Conservation (phyloP, 2,329 filamentous ascomycete genomes). For the Aureobasidium sp. region DNA sequence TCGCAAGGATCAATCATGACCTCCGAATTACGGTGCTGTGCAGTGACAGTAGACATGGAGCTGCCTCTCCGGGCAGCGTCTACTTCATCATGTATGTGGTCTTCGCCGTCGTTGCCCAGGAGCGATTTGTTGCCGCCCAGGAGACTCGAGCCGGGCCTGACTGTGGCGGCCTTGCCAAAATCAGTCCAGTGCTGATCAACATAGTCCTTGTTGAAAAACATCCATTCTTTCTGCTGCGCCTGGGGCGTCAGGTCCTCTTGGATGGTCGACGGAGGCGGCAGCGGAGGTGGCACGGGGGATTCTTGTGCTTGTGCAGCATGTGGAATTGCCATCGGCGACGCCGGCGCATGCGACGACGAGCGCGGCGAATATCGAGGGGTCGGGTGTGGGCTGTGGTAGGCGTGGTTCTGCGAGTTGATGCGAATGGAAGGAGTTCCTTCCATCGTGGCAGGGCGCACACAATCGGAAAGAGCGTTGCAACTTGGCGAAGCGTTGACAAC, state of each 20-base stretch:
- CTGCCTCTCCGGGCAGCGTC: slow-evolving; percentile 34
- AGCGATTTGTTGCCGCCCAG: slow-evolving; percentile 28
- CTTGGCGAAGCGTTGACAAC: slow-evolving; percentile 13
- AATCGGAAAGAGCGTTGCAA: slow-evolving; percentile 8
- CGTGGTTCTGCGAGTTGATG: slow-evolving; percentile 29
- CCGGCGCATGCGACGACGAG: slow-evolving; percentile 34
- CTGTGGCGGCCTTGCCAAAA: slow-evolving; percentile 40
- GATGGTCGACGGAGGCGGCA: slow-evolving; percentile 57
- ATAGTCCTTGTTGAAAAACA: slow-evolving; percentile 47
- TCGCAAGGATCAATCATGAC: slow-evolving; percentile 25
- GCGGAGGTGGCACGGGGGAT: slow-evolving; percentile 48
- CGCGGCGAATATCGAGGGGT: slow-evolving; percentile 31
- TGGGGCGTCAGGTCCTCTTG: slow-evolving; percentile 42
- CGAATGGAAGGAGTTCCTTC: slow-evolving; percentile 28
- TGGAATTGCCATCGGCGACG: slow-evolving; percentile 57
- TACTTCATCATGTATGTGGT: slow-evolving; percentile 23
- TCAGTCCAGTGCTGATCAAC: slow-evolving; percentile 38
- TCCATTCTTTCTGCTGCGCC: slow-evolving; percentile 56
- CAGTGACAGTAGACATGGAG: slow-evolving; percentile 33
- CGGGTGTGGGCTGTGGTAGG: slow-evolving; percentile 32
- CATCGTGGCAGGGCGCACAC: not conserved
- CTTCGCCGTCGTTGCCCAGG: slow-evolving; percentile 2
- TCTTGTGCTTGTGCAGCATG: slow-evolving; percentile 46
- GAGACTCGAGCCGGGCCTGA: slow-evolving; percentile 44
- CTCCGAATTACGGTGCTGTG: slow-evolving; percentile 23